phyloP scores from a whole-genome alignment of 129 eudicot species.

The Solidago caesia region DNA sequence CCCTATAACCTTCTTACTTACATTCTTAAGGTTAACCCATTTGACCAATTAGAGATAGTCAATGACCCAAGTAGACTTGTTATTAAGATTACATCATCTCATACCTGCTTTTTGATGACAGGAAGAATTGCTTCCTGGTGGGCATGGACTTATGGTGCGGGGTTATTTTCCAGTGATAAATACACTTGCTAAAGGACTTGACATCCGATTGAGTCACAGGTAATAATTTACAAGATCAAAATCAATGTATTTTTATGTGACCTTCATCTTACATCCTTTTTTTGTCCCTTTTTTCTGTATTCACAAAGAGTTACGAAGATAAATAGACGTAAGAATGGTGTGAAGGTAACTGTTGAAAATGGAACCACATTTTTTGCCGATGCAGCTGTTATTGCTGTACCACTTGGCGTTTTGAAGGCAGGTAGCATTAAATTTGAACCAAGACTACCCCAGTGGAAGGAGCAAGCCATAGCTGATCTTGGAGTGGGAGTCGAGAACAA shows the following conservation, averaged over 20 bases:
- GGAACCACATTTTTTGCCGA: slow-evolving; percentile 83
- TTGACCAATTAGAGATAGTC: not conserved
- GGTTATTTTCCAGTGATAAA: slow-evolving; percentile 93
- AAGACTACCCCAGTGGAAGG: slow-evolving; percentile 92
- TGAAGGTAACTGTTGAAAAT: slow-evolving; percentile 75
- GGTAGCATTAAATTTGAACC: slow-evolving; percentile 76
- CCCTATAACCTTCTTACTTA: too few species aligned
- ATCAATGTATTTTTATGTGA: not conserved
- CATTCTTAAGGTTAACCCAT: not conserved
- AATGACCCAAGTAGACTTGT: not conserved
- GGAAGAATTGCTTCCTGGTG: slow-evolving; percentile 98
- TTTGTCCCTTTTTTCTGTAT: slow-evolving; percentile 5
- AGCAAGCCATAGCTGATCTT: slow-evolving; percentile 80
- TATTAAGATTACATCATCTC: slow-evolving; percentile 8
- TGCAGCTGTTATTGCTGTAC: slow-evolving; percentile 80
- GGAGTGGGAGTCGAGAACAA: slow-evolving; percentile 97
- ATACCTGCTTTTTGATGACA: slow-evolving; percentile 26
- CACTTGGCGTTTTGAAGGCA: slow-evolving; percentile 96
- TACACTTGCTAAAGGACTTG: slow-evolving; percentile 94
- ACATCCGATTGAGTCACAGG: slow-evolving; percentile 86
- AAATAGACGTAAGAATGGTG: slow-evolving; percentile 64
- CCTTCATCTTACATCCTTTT: slow-evolving; percentile 13
- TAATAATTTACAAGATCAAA: slow-evolving; percentile 17
- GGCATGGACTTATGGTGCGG: slow-evolving; percentile 98
- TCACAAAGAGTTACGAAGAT: slow-evolving; percentile 63